Evolutionary conservation across 2,329 filamentous ascomycete genomes (phyloP).

Genomic region (Cercospora sp.): DNA sequence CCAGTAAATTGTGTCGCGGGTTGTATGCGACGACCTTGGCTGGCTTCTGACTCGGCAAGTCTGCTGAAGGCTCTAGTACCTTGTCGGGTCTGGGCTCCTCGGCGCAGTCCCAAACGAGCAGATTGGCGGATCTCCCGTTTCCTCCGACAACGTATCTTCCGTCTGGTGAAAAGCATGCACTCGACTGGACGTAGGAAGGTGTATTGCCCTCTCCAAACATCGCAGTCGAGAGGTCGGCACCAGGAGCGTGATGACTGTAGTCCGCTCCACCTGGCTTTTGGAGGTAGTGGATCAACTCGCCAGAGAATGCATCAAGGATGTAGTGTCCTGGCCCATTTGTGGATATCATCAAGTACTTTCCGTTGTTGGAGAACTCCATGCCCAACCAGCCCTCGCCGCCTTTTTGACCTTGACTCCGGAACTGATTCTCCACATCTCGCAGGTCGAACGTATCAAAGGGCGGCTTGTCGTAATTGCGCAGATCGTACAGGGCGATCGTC

Average conservation of each 20-base stretch:
- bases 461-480: slow-evolving; percentile 88
- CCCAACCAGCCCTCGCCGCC: slow-evolving; percentile 71
- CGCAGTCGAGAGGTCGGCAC: slow-evolving; percentile 34
- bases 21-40: slow-evolving; percentile 82
- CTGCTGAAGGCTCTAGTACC: slow-evolving; percentile 62
- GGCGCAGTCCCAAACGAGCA: slow-evolving; percentile 81
- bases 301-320: slow-evolving; percentile 89
- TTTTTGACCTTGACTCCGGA: slow-evolving; percentile 53
- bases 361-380: slow-evolving; percentile 94
- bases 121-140: slow-evolving; percentile 61
- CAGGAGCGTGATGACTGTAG: slow-evolving; percentile 40
- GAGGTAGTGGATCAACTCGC: slow-evolving; percentile 55
- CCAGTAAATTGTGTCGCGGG: slow-evolving; percentile 87
- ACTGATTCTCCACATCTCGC: slow-evolving; percentile 60
- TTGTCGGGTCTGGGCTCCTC: slow-evolving; percentile 57
- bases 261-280: slow-evolving; percentile 33
- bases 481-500: slow-evolving; percentile 83
- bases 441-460: slow-evolving; percentile 88
- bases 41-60: slow-evolving; percentile 63
- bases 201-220: slow-evolving; percentile 54
- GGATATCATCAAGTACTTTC: slow-evolving; percentile 79
- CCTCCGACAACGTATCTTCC: slow-evolving; percentile 86
- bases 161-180: slow-evolving; percentile 87
- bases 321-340: slow-evolving; percentile 86
- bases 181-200: slow-evolving; percentile 57